These are phyloP conservation scores for Talaromyces nanjingensis DNA, from an alignment of 495 filamentous ascomycete genomes.

Conservation along the genomic window DNA sequence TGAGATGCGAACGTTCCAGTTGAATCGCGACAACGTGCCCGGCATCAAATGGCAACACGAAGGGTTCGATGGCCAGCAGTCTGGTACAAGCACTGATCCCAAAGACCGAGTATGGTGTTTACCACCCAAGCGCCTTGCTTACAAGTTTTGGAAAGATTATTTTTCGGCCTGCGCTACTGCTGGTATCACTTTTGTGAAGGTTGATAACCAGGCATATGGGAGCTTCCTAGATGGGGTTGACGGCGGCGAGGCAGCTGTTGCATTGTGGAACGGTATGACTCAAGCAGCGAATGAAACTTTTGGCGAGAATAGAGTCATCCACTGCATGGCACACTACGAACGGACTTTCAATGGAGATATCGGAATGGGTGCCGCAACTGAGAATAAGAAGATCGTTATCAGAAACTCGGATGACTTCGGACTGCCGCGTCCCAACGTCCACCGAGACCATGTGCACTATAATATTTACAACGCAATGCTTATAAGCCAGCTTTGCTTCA, in stretches of 20 bases:
- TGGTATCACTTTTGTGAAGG: conserved; percentile 1
- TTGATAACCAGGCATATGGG: neutral
- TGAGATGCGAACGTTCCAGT: conserved; percentile 1
- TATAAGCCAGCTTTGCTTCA: neutral
- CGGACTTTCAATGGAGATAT: conserved; percentile 2
- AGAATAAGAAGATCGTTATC: neutral
- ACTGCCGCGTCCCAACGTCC: neutral
- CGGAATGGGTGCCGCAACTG: neutral
- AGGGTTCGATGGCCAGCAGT: neutral
- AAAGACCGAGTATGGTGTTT: neutral
- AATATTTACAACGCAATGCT: conserved; percentile 2
- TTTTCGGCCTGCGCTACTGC: neutral
- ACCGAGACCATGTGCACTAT: conserved; percentile 2
- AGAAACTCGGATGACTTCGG: conserved; percentile 3
- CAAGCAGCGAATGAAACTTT: neutral
- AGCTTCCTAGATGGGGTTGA: neutral
- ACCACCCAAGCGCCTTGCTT: neutral
- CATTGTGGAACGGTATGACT: neutral
- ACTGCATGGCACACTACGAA: conserved; percentile 5
- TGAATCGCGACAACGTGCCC: neutral
- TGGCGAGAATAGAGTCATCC: neutral
- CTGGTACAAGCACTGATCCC: neutral
- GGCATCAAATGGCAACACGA: neutral
- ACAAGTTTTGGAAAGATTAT: conserved; percentile 4
- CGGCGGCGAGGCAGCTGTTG: neutral